Evolutionary conservation across 257 asterid genomes (phyloP), one percentile per base, ranked within the genome.

Genomic region (Fraxinus excelsior): DNA sequence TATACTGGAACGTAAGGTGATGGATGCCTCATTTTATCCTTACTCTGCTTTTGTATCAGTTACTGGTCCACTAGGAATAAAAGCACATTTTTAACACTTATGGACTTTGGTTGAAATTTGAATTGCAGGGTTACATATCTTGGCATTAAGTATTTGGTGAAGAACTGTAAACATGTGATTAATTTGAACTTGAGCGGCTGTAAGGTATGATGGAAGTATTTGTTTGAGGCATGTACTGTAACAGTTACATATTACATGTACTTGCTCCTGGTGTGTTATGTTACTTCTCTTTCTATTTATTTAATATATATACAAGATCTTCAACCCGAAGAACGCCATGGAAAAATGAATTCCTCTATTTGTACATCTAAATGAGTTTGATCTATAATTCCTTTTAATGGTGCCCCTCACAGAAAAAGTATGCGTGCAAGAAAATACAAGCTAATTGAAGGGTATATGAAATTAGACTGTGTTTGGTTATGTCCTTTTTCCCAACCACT

Each of bases 1-100:
- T 93, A 76, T 95, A 93, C 85, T 95, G 99, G 99, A 95, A 93
- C 38, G 90, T 95, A 65, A 95, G 99, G 98, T 95, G 85, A 56
- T 42, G 46, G 32, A 31, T 8, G 73, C 65, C 25, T 79, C 75
- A 71, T 29, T 35, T 71, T 46, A 70, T 75, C 7, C 40, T 42
- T 75, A 7, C 74, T 62, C 34, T 8, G 25, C 1, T 69, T 40
- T 26, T 28, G 64, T 73, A 70, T 11, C 25, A 79, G 71, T 37
- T 23, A 18, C 19, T 56, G 26, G 60, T 73, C 28, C 35, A n/a
- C 64, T 37, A 34, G 66, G 19, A 56, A 73, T 58, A 68, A 75
- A 58, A 60, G 62, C 69, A 77, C 60, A 26, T 38, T 11, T 58
- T 67, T 66, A 65, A 74, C 56, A 38, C 65, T 56, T 71, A 14